Evolutionary conservation across 2,329 filamentous ascomycete genomes (phyloP), one percentile per base, ranked within the genome.

Genomic region (Colletotrichum incanum): DNA sequence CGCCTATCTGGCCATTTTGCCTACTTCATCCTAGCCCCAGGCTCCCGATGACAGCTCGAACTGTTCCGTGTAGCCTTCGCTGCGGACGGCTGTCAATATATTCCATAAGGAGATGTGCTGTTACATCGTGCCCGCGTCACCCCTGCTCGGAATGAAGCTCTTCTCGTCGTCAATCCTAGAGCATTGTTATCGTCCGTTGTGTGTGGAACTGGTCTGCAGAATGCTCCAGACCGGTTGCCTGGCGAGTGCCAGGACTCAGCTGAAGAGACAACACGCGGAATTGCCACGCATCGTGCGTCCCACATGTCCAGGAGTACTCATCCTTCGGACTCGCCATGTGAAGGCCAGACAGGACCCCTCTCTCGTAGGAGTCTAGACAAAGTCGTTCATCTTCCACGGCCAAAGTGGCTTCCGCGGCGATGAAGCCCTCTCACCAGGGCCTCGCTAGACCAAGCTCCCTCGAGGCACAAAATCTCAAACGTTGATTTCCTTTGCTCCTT

Each of bases 401-500:
- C 45, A 43, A 54, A 59, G 62, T 55, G 52, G 67, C 45, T 60
- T 23, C 18, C 45, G 43, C 45, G 45, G 43, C 54, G 54, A 26
- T 41, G 45, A 54, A 39, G n/a, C 34, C 11, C 55, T 2, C 14
- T 11, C 4, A 58, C 2, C 4, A 11, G 2, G 8, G 16, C 20
- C 12, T 47, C 37, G 55, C 45, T 52, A 31, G 23, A 16, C 39
- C 37, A 20, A 67, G 67, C 7, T 58, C 26, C 7, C 28, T 37
- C 52, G 23, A 45, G 34, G 39, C 41, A 61, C 34, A 4, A 31
- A 49, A n/a, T 34, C 59, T 70, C 59, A 72, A 72, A 72, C 70
- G 54, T 7, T 31, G 37, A 5, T 11, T 56, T 28, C 58, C 55
- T 71, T 71, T 49, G 54, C 52, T 31, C 20, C n/a, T 23, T 26